phyloP scores from a whole-genome alignment of 345 rosid genomes.

The Populus alba region DNA sequence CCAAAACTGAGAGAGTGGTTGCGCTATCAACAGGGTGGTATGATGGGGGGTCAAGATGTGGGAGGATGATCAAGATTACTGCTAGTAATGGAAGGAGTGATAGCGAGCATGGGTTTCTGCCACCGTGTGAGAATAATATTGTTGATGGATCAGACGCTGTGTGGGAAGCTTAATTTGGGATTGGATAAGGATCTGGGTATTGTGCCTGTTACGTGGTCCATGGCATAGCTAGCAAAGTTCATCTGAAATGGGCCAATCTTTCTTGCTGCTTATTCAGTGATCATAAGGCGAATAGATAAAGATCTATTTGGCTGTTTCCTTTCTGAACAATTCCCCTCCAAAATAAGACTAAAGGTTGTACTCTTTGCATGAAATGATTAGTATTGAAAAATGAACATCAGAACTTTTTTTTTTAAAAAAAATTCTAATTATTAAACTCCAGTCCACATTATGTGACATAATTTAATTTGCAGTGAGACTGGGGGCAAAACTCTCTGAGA shows the following conservation, averaged over 20 bases:
- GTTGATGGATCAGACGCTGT: conserved; percentile 44
- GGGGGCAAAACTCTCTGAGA: conserved; percentile 46
- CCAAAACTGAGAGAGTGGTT: conserved; percentile 20
- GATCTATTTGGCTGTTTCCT: too few relatives aligned
- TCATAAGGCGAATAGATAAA: too few relatives aligned
- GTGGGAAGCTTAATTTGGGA: conserved; percentile 36
- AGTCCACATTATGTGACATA: neutral
- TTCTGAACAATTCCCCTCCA: too few relatives aligned
- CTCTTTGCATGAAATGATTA: too few relatives aligned
- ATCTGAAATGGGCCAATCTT: too few relatives aligned
- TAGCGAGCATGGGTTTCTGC: conserved; percentile 32
- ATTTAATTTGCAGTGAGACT: conserved; percentile 34
- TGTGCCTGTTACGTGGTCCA: conserved; percentile 45
- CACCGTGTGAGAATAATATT: conserved; percentile 33
- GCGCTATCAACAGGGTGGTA: conserved; percentile 47
- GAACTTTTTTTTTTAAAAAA: too few relatives aligned
- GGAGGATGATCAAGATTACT: conserved; percentile 28
- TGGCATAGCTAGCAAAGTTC: conserved; percentile 12
- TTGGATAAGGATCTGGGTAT: conserved; percentile 25
- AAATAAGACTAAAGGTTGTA: too few relatives aligned
- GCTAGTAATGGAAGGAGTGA: conserved; percentile 32
- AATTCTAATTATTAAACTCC: too few relatives aligned
- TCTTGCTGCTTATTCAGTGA: too few relatives aligned
- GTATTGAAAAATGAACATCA: too few relatives aligned
- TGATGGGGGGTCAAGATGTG: conserved; percentile 27